Conservation (phyloP, 2,329 filamentous ascomycete genomes). For the Esteya vermicola region DNA sequence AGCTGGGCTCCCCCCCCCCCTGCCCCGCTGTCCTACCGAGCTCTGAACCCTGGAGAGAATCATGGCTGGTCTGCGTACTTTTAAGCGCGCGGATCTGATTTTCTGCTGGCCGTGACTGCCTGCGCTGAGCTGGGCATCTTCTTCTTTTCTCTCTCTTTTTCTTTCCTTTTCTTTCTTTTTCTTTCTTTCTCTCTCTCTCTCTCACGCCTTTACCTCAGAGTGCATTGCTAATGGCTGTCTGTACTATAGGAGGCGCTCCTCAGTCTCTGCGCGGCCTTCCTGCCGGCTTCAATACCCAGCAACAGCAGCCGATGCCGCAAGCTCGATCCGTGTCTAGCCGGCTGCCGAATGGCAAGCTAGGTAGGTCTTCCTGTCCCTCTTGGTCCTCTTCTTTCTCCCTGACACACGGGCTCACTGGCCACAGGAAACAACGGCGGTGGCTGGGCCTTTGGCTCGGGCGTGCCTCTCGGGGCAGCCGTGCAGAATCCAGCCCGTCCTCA, state of each 20-base stretch:
- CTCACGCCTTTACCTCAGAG: neutral
- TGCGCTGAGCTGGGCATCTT: no score
- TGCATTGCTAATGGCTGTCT: neutral
- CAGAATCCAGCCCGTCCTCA: slow-evolving; percentile 29
- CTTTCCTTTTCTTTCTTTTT: neutral
- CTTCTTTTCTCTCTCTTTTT: no score
- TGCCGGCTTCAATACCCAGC: slow-evolving; percentile 43
- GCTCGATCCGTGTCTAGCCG: slow-evolving; percentile 40
- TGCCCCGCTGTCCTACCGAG: no score
- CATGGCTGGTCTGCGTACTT: no score
- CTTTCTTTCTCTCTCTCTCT: neutral
- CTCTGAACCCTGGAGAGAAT: no score
- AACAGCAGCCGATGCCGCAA: slow-evolving; percentile 27
- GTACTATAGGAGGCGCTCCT: slow-evolving; percentile 37
- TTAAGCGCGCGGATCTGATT: no score
- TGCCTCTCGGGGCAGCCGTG: slow-evolving; percentile 45
- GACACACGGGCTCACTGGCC: neutral
- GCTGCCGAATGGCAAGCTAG: slow-evolving; percentile 52
- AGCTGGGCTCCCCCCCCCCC: no score
- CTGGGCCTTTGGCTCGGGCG: slow-evolving; percentile 48
- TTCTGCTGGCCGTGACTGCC: no score
- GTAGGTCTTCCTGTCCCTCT: slow-evolving; percentile 21
- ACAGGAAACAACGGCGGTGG: slow-evolving; percentile 36
- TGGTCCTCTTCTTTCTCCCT: neutral
- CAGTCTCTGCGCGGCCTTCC: slow-evolving; percentile 49